Percentiles rank a stretch among this genome's conserved stretches.
These are phyloP conservation scores for Chalciporus sp. DNA, from an alignment of 1,284 basidiomycete species.

Conservation along the genomic window DNA sequence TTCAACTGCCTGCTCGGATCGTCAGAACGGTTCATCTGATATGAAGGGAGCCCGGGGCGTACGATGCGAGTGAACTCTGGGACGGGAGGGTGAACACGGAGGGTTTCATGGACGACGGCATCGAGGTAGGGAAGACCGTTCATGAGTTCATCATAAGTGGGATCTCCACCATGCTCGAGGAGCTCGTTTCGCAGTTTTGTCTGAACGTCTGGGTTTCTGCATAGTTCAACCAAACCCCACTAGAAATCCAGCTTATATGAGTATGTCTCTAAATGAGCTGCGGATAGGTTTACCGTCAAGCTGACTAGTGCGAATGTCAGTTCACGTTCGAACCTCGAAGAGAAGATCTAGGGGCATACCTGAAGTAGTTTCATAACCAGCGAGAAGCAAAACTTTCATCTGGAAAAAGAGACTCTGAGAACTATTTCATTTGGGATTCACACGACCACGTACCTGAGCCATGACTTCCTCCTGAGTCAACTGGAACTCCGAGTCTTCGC, in stretches of 20 bases:
- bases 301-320: conserved; percentile 18
- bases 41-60: conserved; percentile 8
- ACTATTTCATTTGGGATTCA: neutral
- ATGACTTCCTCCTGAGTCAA: conserved; percentile 70
- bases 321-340: neutral
- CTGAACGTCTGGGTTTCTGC: conserved; percentile 34
- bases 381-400: conserved; percentile 43
- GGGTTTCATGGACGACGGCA: conserved; percentile 25
- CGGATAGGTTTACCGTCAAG: conserved; percentile 19
- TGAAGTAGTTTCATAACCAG: conserved; percentile 46
- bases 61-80: conserved; percentile 44
- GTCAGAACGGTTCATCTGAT: neutral
- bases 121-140: conserved; percentile 23
- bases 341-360: conserved; percentile 28
- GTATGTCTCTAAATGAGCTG: neutral
- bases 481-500: conserved; percentile 39
- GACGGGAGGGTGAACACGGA: conserved; percentile 12
- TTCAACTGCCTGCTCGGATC: conserved; percentile 41
- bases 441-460: conserved; percentile 44
- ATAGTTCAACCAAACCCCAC: conserved; percentile 34
- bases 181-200: conserved; percentile 46
- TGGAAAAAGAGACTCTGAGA: conserved; percentile 6
- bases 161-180: conserved; percentile 26
- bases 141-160: conserved; percentile 27
- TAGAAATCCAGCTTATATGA: conserved; percentile 1